These are phyloP conservation scores for Saccharomyces mikatae DNA, from an alignment of 805 yeast species.

Conservation along the genomic window DNA sequence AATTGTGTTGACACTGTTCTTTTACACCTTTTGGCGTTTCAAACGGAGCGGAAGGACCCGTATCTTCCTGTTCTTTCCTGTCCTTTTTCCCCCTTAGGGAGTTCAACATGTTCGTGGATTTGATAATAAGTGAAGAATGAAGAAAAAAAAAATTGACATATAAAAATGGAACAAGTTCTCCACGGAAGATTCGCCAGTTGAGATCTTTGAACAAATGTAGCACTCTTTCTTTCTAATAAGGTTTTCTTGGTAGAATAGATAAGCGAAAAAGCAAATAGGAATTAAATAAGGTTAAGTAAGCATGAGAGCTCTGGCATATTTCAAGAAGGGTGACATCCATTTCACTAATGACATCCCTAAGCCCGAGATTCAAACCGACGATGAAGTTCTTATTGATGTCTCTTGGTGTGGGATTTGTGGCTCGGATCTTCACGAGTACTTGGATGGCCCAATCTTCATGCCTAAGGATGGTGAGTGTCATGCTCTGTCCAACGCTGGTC, in stretches of 20 bases:
- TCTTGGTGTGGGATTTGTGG: slow-evolving; percentile 56
- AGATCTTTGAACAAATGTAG: neutral
- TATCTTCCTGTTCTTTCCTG: neutral
- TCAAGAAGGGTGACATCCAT: slow-evolving; percentile 38
- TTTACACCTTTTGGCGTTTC: neutral
- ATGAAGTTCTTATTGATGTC: slow-evolving; percentile 37
- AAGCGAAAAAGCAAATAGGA: no score
- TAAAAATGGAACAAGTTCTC: neutral
- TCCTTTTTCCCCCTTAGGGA: neutral
- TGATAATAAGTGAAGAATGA: neutral
- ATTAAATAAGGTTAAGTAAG: neutral
- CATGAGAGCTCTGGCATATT: slow-evolving; percentile 42
- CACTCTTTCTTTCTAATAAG: neutral
- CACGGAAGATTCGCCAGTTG: neutral
- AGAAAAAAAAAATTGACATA: neutral
- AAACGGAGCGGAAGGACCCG: neutral
- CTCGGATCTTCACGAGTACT: slow-evolving; percentile 48
- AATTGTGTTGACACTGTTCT: neutral
- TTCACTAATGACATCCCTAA: slow-evolving; percentile 31
- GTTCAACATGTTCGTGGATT: neutral
- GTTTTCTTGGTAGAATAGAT: neutral
- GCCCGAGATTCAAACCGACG: slow-evolving; percentile 30
- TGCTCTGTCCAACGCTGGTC: slow-evolving; percentile 32
- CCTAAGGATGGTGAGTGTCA: slow-evolving; percentile 32
- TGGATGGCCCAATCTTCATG: slow-evolving; percentile 52